Conservation (phyloP, 2,329 filamentous ascomycete species). For the Aspergillus floridensis region DNA sequence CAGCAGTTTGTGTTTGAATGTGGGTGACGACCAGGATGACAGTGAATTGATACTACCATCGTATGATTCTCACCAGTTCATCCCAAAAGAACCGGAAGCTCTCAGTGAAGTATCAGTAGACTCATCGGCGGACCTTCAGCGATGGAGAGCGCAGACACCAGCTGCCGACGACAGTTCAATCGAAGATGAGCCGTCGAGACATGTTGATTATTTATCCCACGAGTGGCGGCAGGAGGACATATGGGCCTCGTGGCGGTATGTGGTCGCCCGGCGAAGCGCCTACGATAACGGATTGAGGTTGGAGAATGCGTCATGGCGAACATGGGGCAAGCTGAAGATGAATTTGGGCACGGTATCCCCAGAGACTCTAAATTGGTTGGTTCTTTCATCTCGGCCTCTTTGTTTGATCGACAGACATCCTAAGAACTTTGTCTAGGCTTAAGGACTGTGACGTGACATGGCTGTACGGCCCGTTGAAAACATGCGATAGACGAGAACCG, state of each 20-base stretch:
- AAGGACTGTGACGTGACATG: conserved; percentile 98
- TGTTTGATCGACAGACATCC: background rate
- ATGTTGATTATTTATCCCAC: conserved; percentile 94
- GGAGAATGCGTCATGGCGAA: conserved; percentile 96
- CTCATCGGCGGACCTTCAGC: conserved; percentile 47
- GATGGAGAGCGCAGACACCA: conserved; percentile 58
- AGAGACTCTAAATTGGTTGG: conserved; percentile 89
- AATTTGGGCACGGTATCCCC: conserved; percentile 83
- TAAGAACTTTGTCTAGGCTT: conserved; percentile 60
- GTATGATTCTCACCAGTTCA: conserved; percentile 46
- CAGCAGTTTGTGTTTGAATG: conserved; percentile 38
- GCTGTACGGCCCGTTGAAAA: conserved; percentile 91
- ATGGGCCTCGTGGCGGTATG: conserved; percentile 95
- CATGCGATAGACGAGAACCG: conserved; percentile 58
- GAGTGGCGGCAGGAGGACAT: conserved; percentile 95
- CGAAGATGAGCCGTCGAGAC: conserved; percentile 70
- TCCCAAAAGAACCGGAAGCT: conserved; percentile 43
- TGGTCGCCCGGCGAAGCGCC: conserved; percentile 73
- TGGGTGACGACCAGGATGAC: conserved; percentile 25
- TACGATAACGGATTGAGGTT: conserved; percentile 79
- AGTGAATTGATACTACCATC: conserved; percentile 44
- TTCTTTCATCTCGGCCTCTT: conserved; percentile 16
- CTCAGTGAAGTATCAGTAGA: conserved; percentile 23
- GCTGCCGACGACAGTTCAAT: conserved; percentile 79
- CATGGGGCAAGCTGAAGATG: conserved; percentile 92